Evolutionary conservation across 2,329 filamentous ascomycete species (phyloP).

Genomic region (Coccinonectria pachysandricola): DNA sequence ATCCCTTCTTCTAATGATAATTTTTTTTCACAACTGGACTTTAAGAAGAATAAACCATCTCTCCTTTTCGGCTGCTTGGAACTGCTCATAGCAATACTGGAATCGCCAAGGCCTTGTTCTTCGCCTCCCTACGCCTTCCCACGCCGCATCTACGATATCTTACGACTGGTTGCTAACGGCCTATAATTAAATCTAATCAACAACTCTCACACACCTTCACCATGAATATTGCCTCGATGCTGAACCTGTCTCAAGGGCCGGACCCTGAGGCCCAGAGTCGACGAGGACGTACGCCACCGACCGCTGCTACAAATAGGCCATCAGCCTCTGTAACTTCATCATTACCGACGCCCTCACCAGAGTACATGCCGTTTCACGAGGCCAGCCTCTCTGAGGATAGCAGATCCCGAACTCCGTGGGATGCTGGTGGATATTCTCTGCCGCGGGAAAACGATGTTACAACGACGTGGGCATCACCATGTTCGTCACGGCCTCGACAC

Average conservation of each 20-base stretch:
- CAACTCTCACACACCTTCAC: too few species aligned
- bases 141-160: not conserved
- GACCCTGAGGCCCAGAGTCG: slow-evolving; percentile 4
- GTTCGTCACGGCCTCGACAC: too few species aligned
- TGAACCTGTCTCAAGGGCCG: slow-evolving; percentile 14
- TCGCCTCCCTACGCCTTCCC: too few species aligned
- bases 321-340: slow-evolving; percentile 9
- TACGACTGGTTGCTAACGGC: not conserved
- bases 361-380: slow-evolving; percentile 16
- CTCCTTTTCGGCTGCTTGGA: too few species aligned
- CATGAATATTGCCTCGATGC: slow-evolving; percentile 13
- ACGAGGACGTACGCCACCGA: slow-evolving; percentile 5
- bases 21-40: too few species aligned
- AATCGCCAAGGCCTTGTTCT: too few species aligned
- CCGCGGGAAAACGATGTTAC: slow-evolving; percentile 31
- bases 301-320: slow-evolving; percentile 3
- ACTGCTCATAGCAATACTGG: too few species aligned
- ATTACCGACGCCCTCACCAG: slow-evolving; percentile 26
- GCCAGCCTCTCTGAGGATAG: slow-evolving; percentile 12
- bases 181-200: too few species aligned
- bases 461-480: too few species aligned
- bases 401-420: slow-evolving; percentile 37
- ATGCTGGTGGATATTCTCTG: slow-evolving; percentile 38
- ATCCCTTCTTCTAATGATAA: too few species aligned
- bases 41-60: too few species aligned